These are phyloP conservation scores for Tubosaeta sp. DNA, from an alignment of 768 basidiomycete species.

Conservation along the genomic window DNA sequence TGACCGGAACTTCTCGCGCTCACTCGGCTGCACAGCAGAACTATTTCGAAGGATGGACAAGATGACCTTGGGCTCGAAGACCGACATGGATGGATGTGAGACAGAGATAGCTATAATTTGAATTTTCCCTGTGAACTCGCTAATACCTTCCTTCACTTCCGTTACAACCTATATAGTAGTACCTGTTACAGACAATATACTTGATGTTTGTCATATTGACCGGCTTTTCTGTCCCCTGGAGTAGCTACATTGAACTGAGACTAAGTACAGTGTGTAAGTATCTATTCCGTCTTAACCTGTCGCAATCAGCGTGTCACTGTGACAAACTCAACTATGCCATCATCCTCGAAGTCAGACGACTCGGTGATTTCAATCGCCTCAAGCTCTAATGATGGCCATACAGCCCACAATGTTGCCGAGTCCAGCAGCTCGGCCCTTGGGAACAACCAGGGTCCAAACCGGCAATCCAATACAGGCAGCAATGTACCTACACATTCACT, in stretches of 20 bases:
- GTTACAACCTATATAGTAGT: background rate
- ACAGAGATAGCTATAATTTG: background rate
- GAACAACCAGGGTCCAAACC: background rate
- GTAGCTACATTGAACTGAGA: background rate
- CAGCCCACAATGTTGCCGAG: background rate
- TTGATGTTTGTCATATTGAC: background rate
- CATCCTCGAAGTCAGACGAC: background rate
- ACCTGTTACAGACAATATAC: background rate
- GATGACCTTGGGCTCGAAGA: background rate
- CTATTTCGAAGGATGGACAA: background rate
- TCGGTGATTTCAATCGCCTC: background rate
- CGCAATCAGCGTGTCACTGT: background rate
- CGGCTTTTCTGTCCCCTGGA: background rate
- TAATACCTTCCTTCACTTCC: background rate
- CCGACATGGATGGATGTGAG: background rate
- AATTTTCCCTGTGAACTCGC: background rate
- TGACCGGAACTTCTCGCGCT: background rate
- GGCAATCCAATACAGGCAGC: background rate
- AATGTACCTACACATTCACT: background rate
- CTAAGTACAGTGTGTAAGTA: no score
- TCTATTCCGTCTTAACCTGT: background rate
- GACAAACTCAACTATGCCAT: background rate
- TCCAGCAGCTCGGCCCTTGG: background rate
- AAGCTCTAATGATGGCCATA: background rate
- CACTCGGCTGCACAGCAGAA: background rate